These are phyloP conservation scores for Salvia splendens DNA, from an alignment of 257 asterid genomes.

Conservation along the genomic window DNA sequence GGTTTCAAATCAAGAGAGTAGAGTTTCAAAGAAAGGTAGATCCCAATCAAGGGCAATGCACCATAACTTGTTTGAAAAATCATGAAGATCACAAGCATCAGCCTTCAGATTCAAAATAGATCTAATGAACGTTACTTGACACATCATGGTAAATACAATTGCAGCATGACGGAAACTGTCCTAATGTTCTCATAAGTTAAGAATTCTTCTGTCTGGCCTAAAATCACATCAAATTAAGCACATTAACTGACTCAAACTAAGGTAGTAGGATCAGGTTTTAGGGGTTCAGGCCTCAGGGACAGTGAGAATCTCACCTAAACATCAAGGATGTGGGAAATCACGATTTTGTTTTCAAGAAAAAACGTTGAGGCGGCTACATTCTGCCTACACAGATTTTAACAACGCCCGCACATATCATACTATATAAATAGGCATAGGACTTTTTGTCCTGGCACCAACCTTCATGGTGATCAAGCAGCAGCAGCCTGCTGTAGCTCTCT, in stretches of 20 bases:
- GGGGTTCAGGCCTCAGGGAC: too few relatives aligned
- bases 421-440: background rate
- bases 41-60: background rate
- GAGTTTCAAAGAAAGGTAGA: background rate
- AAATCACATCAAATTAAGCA: background rate
- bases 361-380: background rate
- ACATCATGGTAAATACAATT: background rate
- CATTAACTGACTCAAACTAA: background rate
- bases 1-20: background rate
- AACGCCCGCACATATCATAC: background rate
- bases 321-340: too few relatives aligned
- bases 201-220: background rate
- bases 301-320: background rate
- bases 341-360: too few relatives aligned
- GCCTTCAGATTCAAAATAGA: constrained; percentile 10
- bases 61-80: background rate
- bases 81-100: background rate
- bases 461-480: constrained; percentile 59
- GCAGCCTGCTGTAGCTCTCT: constrained; percentile 82
- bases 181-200: background rate
- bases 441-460: constrained; percentile 38
- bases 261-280: constrained; percentile 10
- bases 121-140: background rate
- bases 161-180: background rate
- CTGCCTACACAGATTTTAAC: background rate